Evolutionary conservation across 805 yeast species (phyloP), one percentile per base, ranked within the genome.

Genomic region (Candida broadrunensis): DNA sequence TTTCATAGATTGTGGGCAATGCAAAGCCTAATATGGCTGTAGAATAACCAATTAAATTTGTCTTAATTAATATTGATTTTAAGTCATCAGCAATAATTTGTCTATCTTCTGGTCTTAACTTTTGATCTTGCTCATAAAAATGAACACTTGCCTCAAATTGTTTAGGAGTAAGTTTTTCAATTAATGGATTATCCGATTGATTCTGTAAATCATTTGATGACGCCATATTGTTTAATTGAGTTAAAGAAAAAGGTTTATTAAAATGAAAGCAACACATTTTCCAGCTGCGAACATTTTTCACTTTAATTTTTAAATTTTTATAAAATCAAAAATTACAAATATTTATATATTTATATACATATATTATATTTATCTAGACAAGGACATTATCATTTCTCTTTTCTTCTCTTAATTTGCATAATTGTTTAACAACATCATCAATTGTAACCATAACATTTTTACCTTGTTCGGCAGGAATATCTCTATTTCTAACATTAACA

Each of bases 401-500:
- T 46, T 81, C 80, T 29, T 75, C 83, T 68, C 80, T 84, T 69
- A 93, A 79, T 32, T 60, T 68, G 52, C 67, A 58, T 68, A 93
- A 73, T 68, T 86, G 85, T 47, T 73, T 64, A 44, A 90, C 73
- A 45, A 91, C 95, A 17, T 73, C 77, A 30, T 79, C 87, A 47
- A 91, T 77, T 36, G 78, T 64, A 41, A 88, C 80, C 55, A 89
- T 85, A 39, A 83, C 97, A 54, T 83, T 83, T 85, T 91, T 93
- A 66, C 87, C 87, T 75, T 93, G 98, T 70, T 87, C 82, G 62
- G 85, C 91, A 60, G 81, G 79, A 58, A 89, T 88, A 65, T 93
- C 98, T 75, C 99, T 86, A 75, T 89, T 88, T 79, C 99, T 88
- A 52, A 93, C 85, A 64, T 93, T 93, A 53, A 93, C 99, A 51